Conservation (phyloP, 2,329 filamentous ascomycete species). For the Arthrobotrys iridis region DNA sequence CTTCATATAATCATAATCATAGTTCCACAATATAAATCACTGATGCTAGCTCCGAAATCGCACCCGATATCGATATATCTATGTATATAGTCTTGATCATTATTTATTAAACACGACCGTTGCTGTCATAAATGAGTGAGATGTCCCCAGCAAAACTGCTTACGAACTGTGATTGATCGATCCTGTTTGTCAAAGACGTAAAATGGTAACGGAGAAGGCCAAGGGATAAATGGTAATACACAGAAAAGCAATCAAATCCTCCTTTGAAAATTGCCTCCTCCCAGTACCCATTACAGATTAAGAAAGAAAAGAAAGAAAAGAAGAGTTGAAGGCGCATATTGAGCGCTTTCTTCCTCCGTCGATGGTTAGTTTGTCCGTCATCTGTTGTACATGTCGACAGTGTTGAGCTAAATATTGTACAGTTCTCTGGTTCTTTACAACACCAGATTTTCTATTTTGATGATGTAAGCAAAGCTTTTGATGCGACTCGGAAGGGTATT, state of each 20-base stretch:
- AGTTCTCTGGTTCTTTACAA: not conserved
- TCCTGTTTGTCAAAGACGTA: not conserved
- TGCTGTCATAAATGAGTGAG: not conserved
- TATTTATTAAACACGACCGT: constrained; percentile 14
- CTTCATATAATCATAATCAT: no score
- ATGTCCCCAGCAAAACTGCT: not conserved
- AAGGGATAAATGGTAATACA: constrained; percentile 8
- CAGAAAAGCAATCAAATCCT: constrained; percentile 4
- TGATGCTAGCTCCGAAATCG: no score
- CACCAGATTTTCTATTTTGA: constrained; percentile 1
- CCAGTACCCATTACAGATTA: constrained; percentile 12
- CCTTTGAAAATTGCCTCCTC: not conserved
- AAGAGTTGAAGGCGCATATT: not conserved
- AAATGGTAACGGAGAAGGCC: not conserved
- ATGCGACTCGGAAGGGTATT: not conserved
- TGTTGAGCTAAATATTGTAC: constrained; percentile 26
- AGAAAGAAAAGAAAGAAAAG: not conserved
- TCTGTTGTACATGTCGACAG: constrained; percentile 7
- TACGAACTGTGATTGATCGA: constrained; percentile 4
- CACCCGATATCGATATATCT: not conserved
- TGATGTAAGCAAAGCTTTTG: constrained; percentile 12
- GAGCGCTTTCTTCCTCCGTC: not conserved
- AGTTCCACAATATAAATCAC: no score
- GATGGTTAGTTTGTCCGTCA: not conserved
- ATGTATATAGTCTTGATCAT: constrained; percentile 1